Evolutionary conservation across 768 basidiomycete species (phyloP), one percentile per base, ranked within the genome.

Genomic region (Austroboletus eburneus): DNA sequence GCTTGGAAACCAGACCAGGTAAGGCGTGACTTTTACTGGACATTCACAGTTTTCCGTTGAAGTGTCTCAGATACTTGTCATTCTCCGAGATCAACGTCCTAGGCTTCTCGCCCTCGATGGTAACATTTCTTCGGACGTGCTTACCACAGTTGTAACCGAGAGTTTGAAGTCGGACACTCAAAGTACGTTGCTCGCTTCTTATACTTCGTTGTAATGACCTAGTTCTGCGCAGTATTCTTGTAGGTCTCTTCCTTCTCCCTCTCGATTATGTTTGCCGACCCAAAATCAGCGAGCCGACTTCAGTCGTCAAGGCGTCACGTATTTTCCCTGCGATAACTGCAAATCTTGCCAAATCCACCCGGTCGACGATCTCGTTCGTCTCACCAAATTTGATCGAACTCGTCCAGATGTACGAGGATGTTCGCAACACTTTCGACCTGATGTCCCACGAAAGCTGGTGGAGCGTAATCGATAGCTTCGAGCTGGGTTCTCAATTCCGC

Each of bases 341-440:
- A 13, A 69, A 68, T 25, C 37, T 72, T 7, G 51, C 72, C 38
- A 59, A 60, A 36, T 48, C 44, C 49, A 46, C 53, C 7, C 57
- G 54, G 37, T 59, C 81, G 4, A 78, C 82, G 3, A 69, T 96
- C 38, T 70, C 82, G 3, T 90, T 82, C 55, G 76, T 82, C 38
- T 87, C 94, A 0, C 96, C 96, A 1, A 99, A 99, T 66, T 62
- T 84, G 22, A 66, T 87, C 20, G 96, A 99, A 65, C 75, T 98
- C 9, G 54, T 67, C 29, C 70, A 79, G 23, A 64, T 89, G 47
- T 82, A 82, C 58, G 69, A 72, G 22, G 65, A 75, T 40, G 76
- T 76, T 8, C 64, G 65, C 39, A 62, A 72, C 12, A 75, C 76
- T 14, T 65, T 69, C 35, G 73, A 75, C 46, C 63, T 87, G 6